These are phyloP conservation scores for Aegilops sharonensis DNA, from an alignment of 176 grass and related monocot species.

Conservation along the genomic window DNA sequence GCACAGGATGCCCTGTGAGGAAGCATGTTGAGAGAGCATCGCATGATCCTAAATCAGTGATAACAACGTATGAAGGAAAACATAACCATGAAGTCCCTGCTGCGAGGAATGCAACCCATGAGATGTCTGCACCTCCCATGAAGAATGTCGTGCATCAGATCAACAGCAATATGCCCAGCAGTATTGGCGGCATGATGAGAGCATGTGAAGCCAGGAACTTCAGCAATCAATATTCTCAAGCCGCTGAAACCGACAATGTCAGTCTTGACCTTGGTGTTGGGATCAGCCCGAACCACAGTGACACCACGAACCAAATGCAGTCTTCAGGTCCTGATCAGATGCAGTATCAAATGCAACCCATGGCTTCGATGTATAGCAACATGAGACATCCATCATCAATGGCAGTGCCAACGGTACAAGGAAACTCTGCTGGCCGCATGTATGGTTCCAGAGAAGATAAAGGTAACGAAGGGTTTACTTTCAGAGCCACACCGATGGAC, in stretches of 20 bases:
- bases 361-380: slow-evolving; percentile 42
- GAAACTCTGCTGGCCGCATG: slow-evolving; percentile 41
- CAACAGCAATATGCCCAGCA: slow-evolving; percentile 35
- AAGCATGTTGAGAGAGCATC: slow-evolving; percentile 99
- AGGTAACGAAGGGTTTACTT: slow-evolving; percentile 68
- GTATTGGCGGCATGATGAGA: slow-evolving; percentile 65
- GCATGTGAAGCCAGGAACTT: slow-evolving; percentile 48
- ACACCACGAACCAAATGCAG: slow-evolving; percentile 41
- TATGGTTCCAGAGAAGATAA: slow-evolving; percentile 62
- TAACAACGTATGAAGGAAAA: slow-evolving; percentile 98
- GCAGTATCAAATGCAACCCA: slow-evolving; percentile 69
- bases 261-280: slow-evolving; percentile 96
- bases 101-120: slow-evolving; percentile 67
- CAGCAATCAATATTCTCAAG: slow-evolving; percentile 56
- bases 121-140: slow-evolving; percentile 37
- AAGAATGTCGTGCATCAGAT: slow-evolving; percentile 42
- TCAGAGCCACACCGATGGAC: slow-evolving; percentile 69
- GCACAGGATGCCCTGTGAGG: slow-evolving; percentile 83
- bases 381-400: slow-evolving; percentile 45
- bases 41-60: slow-evolving; percentile 97
- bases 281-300: slow-evolving; percentile 71
- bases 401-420: slow-evolving; percentile 37
- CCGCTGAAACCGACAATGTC: slow-evolving; percentile 54
- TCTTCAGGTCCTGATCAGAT: slow-evolving; percentile 35
- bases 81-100: slow-evolving; percentile 99